phyloP scores from a whole-genome alignment of 2,329 filamentous ascomycete species.

The Phaeosphaeria sp. region DNA sequence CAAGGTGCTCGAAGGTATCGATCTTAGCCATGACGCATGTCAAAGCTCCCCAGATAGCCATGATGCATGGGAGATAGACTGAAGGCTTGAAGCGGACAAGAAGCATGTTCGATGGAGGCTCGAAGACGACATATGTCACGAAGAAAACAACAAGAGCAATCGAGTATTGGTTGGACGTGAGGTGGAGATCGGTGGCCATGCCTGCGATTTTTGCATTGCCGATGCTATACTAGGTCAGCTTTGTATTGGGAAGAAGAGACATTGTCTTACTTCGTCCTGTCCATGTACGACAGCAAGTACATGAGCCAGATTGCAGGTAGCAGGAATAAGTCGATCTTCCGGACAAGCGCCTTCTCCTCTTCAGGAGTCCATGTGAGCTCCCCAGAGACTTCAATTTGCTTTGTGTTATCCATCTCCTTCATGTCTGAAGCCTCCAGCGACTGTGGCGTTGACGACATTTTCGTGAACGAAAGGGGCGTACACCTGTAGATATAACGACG shows the following conservation, averaged over 20 bases:
- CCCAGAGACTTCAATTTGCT: conserved; percentile 54
- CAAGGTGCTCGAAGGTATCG: conserved; percentile 56
- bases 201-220: conserved; percentile 62
- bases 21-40: conserved; percentile 61
- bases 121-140: conserved; percentile 59
- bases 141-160: conserved; percentile 63
- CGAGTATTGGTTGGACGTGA: conserved; percentile 59
- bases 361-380: conserved; percentile 55
- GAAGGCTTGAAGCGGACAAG: conserved; percentile 58
- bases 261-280: conserved; percentile 45
- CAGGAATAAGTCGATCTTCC: conserved; percentile 57
- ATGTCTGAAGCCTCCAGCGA: conserved; percentile 27
- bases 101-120: conserved; percentile 63
- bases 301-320: conserved; percentile 59
- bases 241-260: neutral
- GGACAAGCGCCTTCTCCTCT: conserved; percentile 57
- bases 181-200: conserved; percentile 56
- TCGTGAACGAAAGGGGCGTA: conserved; percentile 3
- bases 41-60: conserved; percentile 61
- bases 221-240: conserved; percentile 43
- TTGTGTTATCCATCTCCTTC: conserved; percentile 47
- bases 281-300: conserved; percentile 59
- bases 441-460: conserved; percentile 32
- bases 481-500: neutral
- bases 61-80: conserved; percentile 58